Evolutionary conservation across 2,329 filamentous ascomycete genomes (phyloP).

Genomic region (Phaeosphaeria sp.): DNA sequence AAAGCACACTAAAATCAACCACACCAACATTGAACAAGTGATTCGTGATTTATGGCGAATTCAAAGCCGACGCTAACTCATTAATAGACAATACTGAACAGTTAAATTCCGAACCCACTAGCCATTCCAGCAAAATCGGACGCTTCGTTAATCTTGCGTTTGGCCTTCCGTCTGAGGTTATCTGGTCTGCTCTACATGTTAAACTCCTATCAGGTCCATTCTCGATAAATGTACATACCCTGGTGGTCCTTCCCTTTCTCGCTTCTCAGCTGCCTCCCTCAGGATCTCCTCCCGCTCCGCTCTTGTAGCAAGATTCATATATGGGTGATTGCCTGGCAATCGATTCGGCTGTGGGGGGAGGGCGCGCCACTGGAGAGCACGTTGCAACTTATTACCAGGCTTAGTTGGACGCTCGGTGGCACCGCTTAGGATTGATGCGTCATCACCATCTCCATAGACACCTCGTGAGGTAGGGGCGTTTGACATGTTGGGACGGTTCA

Average conservation of each 20-base stretch:
- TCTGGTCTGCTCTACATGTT: background rate
- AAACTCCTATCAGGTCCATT: background rate
- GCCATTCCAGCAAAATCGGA: too few relatives aligned
- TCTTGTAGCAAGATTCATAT: background rate
- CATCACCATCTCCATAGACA: background rate
- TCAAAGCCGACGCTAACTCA: too few relatives aligned
- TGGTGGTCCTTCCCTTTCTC: background rate
- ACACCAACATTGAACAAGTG: too few relatives aligned
- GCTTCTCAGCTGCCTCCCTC: background rate
- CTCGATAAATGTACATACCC: background rate
- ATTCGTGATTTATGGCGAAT: too few relatives aligned
- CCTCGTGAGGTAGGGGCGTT: background rate
- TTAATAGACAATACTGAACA: too few relatives aligned
- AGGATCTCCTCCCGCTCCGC: background rate
- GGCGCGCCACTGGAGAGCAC: too few relatives aligned
- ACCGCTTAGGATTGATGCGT: background rate
- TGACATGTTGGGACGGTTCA: conserved; percentile 54
- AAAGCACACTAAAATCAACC: too few relatives aligned
- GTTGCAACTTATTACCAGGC: background rate
- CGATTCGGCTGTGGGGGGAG: background rate
- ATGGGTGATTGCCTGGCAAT: background rate
- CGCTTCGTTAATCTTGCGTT: background rate
- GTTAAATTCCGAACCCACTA: too few relatives aligned
- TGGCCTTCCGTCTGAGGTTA: background rate
- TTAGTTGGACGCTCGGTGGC: background rate